These are phyloP conservation scores for Hygrophorus russula DNA, from an alignment of 768 basidiomycete genomes.

Conservation along the genomic window DNA sequence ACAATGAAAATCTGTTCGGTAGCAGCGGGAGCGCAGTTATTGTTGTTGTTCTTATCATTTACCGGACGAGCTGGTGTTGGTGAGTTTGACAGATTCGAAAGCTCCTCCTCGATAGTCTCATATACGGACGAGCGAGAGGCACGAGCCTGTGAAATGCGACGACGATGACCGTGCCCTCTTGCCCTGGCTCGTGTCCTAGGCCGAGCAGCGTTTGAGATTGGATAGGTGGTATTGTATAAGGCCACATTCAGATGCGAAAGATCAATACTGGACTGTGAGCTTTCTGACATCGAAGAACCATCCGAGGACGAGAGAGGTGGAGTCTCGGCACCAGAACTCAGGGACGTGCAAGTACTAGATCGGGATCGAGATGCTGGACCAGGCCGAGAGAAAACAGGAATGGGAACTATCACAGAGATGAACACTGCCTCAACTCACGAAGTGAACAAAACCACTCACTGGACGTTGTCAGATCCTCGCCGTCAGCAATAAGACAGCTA, in stretches of 20 bases:
- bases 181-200: slow-evolving; percentile 30
- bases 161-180: slow-evolving; percentile 58
- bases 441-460: too few species aligned
- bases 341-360: slow-evolving; percentile 57
- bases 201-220: slow-evolving; percentile 25
- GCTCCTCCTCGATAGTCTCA: slow-evolving; percentile 73
- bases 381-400: slow-evolving; percentile 56
- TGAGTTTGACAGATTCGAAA: slow-evolving; percentile 16
- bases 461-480: slow-evolving; percentile 42
- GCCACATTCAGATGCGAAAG: slow-evolving; percentile 45
- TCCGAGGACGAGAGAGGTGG: slow-evolving; percentile 63
- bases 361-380: slow-evolving; percentile 38
- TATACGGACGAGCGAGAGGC: slow-evolving; percentile 60
- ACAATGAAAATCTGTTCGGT: slow-evolving; percentile 41
- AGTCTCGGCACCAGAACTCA: slow-evolving; percentile 57
- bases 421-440: neutral
- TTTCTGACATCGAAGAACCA: slow-evolving; percentile 56
- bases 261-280: slow-evolving; percentile 73
- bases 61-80: slow-evolving; percentile 19
- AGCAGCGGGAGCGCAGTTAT: slow-evolving; percentile 24
- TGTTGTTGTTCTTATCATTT: slow-evolving; percentile 26
- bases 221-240: slow-evolving; percentile 45
- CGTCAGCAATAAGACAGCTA: slow-evolving; percentile 49
- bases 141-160: slow-evolving; percentile 54
- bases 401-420: slow-evolving; percentile 10